Evolutionary conservation across 805 yeast genomes (phyloP), one percentile per base, ranked within the genome.

Genomic region (Sugiyamaella marilandica): DNA sequence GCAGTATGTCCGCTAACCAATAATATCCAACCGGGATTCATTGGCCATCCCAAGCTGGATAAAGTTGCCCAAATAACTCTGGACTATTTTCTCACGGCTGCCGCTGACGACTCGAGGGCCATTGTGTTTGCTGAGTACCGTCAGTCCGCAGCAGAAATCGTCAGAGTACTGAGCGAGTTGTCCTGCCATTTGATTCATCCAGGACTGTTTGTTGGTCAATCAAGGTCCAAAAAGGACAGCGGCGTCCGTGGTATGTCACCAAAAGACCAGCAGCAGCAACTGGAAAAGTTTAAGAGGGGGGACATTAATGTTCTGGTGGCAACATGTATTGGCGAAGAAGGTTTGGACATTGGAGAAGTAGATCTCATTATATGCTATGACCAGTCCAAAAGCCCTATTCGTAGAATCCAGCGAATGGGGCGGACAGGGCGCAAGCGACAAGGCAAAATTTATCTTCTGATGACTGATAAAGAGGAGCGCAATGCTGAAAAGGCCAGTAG

Each of bases 321-420:
- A 2, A 94, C 99, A 0, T 89, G 97, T 0, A 91, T 94, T 64
- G 99, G 97, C 45, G 99, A 94, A 67, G 99, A 94, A 74, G 99
- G 99, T 44, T 75, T 94, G 59, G 99, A 94, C 73, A 94, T 94
- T 59, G 98, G 98, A 32, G 97, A 94, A 66, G 99, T 94, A 50
- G 99, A 94, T 67, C 66, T 92, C 61, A 92, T 94, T 59, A 77
- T 94, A 5, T 91, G 97, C 65, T 92, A 82, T 69, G 99, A 94
- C 63, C 87, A 96, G 0, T 90, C 97, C 0, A 77, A 90, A 26
- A 88, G 96, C 44, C 97, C 98, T 0, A 92, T 94, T 52, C 87
- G 94, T 54, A 90, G 87, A 60, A 79, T 94, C 41, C 99, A 94
- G 66, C 74, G 99, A 61, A 88, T 94, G 95, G 99, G 99, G 29